Percentiles rank a stretch among this genome's conserved stretches.
Conservation (phyloP, 768 basidiomycete genomes). For the Suillus bovinus region DNA sequence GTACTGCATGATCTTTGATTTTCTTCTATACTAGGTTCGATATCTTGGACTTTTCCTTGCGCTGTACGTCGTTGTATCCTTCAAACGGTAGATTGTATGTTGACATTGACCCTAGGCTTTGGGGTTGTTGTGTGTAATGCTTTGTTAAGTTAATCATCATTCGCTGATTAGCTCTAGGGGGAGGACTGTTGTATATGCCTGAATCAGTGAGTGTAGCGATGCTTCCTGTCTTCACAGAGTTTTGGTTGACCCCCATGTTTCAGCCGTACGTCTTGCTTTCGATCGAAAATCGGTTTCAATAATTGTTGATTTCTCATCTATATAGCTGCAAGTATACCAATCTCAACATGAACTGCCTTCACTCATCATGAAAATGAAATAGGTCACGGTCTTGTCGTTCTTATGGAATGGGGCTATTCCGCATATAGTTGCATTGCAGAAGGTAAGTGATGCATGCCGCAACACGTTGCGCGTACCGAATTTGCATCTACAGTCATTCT, state of each 20-base stretch:
- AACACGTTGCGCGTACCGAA: neutral
- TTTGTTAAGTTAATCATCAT: neutral
- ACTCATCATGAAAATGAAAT: neutral
- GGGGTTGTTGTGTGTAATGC: neutral
- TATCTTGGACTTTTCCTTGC: slow-evolving; percentile 1
- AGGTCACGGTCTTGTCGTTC: neutral
- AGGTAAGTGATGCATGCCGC: neutral
- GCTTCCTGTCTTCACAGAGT: neutral
- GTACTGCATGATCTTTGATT: neutral
- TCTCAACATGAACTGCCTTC: neutral
- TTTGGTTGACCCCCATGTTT: neutral
- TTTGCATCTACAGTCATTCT: neutral
- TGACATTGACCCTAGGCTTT: neutral
- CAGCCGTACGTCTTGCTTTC: neutral
- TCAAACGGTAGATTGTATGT: neutral
- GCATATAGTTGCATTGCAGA: neutral
- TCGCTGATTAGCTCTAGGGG: neutral
- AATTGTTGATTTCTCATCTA: neutral
- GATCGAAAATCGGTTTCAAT: neutral
- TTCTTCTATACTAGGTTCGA: neutral
- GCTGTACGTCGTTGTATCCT: neutral
- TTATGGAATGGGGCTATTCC: neutral
- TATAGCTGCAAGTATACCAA: neutral
- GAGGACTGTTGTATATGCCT: neutral
- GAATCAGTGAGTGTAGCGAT: neutral